phyloP scores from a whole-genome alignment of 495 filamentous ascomycete species.

The Neurospora africana region DNA sequence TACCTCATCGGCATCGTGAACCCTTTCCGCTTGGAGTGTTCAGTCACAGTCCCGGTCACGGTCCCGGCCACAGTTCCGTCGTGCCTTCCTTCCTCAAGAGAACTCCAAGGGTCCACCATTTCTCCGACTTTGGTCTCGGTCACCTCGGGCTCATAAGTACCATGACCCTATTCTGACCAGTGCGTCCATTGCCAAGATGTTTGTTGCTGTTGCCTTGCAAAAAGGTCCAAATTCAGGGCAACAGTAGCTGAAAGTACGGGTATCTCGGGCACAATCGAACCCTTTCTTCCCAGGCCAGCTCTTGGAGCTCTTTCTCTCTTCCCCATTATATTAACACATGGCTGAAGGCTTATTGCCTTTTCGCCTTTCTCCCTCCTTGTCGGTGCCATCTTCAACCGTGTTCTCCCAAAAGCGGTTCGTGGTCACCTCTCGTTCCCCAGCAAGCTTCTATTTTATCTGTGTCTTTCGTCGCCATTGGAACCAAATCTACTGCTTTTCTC shows the following conservation, averaged over 20 bases:
- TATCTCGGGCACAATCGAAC: background rate
- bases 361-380: background rate
- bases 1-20: background rate
- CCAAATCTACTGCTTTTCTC: slow-evolving; percentile 17
- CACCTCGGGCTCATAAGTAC: background rate
- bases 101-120: background rate
- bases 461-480: background rate
- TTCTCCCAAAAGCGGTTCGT: background rate
- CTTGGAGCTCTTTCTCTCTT: background rate
- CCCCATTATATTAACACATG: background rate
- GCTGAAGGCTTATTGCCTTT: background rate
- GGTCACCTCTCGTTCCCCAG: background rate
- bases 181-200: background rate
- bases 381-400: background rate
- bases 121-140: background rate
- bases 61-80: background rate
- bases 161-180: background rate
- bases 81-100: background rate
- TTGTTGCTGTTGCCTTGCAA: background rate
- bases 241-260: background rate
- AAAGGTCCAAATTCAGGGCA: background rate
- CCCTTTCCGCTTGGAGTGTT: background rate
- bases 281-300: background rate
- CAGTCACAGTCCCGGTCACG: background rate
- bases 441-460: background rate